Percentiles rank a stretch among this genome's conserved stretches.
These are phyloP conservation scores for Westerdykella aurantiaca DNA, from an alignment of 2,329 filamentous ascomycete genomes.

Conservation along the genomic window DNA sequence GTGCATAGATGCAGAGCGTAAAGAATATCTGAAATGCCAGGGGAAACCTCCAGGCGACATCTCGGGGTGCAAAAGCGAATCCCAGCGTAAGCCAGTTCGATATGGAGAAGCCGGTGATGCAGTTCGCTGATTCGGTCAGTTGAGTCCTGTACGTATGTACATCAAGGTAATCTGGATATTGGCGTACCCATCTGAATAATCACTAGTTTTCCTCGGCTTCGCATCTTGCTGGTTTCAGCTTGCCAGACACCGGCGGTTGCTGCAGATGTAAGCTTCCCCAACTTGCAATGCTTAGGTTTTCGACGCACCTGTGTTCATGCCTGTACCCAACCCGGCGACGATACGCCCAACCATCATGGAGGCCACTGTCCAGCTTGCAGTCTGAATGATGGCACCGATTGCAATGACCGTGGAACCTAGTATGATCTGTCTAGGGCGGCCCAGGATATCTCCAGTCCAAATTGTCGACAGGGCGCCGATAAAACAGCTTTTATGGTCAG, in stretches of 20 bases:
- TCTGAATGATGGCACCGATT: slow-evolving; percentile 46
- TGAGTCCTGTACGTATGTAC: no score
- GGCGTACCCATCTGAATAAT: slow-evolving; percentile 48
- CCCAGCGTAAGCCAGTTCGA: slow-evolving; percentile 51
- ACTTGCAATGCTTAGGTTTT: slow-evolving; percentile 23
- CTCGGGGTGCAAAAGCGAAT: slow-evolving; percentile 34
- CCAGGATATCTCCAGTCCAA: slow-evolving; percentile 44
- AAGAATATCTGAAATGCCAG: slow-evolving; percentile 49
- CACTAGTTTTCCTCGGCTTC: slow-evolving; percentile 41
- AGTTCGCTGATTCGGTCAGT: not conserved
- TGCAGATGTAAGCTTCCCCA: slow-evolving; percentile 17
- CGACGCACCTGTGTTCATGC: slow-evolving; percentile 48
- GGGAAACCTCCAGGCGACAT: slow-evolving; percentile 18
- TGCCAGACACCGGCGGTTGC: slow-evolving; percentile 47
- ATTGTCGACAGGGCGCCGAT: slow-evolving; percentile 48
- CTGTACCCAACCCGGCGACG: slow-evolving; percentile 45
- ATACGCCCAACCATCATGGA: slow-evolving; percentile 47
- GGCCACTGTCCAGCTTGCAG: slow-evolving; percentile 41
- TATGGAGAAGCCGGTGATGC: slow-evolving; percentile 45
- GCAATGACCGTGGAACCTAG: slow-evolving; percentile 46
- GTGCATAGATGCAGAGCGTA: slow-evolving; percentile 42
- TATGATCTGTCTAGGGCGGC: slow-evolving; percentile 46
- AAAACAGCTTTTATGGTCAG: slow-evolving; percentile 40
- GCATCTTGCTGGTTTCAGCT: slow-evolving; percentile 45
- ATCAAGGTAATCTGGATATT: not conserved